Base-by-base conservation (phyloP, 495 filamentous ascomycete species). In the Lichina pygmaea region DNA sequence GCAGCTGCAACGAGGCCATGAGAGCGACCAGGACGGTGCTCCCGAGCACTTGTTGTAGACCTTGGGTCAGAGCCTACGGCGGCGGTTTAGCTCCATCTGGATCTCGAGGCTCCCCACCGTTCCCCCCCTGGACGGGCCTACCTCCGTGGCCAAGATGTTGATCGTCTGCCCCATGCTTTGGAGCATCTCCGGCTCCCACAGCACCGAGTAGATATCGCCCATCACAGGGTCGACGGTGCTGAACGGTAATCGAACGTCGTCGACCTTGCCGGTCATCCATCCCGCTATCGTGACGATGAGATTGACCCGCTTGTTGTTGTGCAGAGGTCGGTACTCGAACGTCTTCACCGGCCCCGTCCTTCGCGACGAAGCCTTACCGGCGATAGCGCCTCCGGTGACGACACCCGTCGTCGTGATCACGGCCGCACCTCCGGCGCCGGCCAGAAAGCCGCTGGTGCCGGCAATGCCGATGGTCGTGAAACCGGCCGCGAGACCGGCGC, bases 121-220 rank as follows among this genome's bases (percentile, higher is more conserved):
- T 24, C 24, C 24, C 34, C 24, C 24, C 34, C 38, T 33, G 15
- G 41, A 44, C n/a, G 36, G 51, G 46, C 68, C 62, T 62, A 91
- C 84, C 73, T 99, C 89, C 38, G 91, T 94, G 46, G 91, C 89
- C 42, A 99, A 66, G 58, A 99, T 94, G 52, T 93, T 93, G 52
- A 99, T 95, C 17, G 89, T 99, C 46, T 84, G 78, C 66, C 89
- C 89, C 81, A 93, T 95, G 55, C 79, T 89, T 42, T 71, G 78
- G 50, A 99, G 68, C 86, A 99, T 92, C 52, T 99, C 89, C 5
- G 89, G 91, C 58, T 99, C 89, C 91, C 91, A 99, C 45, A 86
- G 65, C 8, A 99, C 75, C 0, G 91, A 95, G 60, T 95, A 99
- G 16, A 99, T 71, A 62, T 99, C 89, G 33, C 89, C 89, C 89